Conservation (phyloP, 2,329 filamentous ascomycete genomes). For the Pseudocercospora crystallina region DNA sequence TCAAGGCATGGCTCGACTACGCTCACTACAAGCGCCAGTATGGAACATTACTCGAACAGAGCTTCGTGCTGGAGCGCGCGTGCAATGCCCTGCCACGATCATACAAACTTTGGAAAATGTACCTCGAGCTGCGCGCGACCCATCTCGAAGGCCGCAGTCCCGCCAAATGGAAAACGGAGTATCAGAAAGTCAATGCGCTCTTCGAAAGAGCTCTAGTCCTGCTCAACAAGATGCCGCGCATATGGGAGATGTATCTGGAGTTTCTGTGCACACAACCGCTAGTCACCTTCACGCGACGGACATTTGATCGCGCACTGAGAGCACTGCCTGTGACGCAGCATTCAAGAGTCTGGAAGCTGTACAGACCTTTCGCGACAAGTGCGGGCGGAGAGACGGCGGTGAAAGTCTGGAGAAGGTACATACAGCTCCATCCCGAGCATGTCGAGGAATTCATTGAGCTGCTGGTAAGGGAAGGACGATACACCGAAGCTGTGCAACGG, state of each 20-base stretch:
- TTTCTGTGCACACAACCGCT: constrained; percentile 92
- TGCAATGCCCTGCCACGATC: constrained; percentile 87
- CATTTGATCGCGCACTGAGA: constrained; percentile 88
- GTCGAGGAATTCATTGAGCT: constrained; percentile 93
- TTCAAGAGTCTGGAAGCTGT: constrained; percentile 90
- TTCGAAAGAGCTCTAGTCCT: constrained; percentile 91
- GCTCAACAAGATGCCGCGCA: constrained; percentile 96
- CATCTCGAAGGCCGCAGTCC: constrained; percentile 70
- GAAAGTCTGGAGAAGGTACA: constrained; percentile 91
- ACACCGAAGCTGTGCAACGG: constrained; percentile 85
- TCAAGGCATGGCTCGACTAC: constrained; percentile 94
- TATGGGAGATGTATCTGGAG: constrained; percentile 96
- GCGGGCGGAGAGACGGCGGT: constrained; percentile 87
- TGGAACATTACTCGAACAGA: constrained; percentile 81
- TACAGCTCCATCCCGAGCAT: constrained; percentile 95
- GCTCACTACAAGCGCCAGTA: constrained; percentile 87
- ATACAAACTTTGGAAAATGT: constrained; percentile 99
- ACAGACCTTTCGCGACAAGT: constrained; percentile 86
- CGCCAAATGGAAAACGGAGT: constrained; percentile 75
- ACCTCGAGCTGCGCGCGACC: constrained; percentile 78
- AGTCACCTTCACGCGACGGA: constrained; percentile 78
- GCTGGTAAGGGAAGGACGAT: constrained; percentile 74
- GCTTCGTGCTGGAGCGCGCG: constrained; percentile 83
- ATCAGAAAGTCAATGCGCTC: constrained; percentile 87
- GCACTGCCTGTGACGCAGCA: constrained; percentile 94